These are phyloP conservation scores for Epichloe brachyelytri DNA, from an alignment of 2,329 filamentous ascomycete species.

Conservation along the genomic window DNA sequence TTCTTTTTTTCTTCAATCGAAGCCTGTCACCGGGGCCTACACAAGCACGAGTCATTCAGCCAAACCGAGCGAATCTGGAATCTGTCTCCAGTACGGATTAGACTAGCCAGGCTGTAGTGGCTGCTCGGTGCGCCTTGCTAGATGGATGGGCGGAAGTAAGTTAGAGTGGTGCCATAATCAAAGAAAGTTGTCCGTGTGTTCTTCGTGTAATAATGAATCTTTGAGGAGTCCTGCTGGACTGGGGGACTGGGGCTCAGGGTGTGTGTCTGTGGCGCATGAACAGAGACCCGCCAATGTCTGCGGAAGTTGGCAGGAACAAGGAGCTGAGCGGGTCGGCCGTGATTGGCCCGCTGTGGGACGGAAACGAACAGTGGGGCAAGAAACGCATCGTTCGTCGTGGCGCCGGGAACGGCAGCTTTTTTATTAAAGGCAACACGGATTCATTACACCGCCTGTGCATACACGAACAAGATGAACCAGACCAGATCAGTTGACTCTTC, in stretches of 20 bases:
- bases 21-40: not conserved
- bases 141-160: not conserved
- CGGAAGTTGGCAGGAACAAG: not conserved
- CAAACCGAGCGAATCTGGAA: not conserved
- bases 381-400: not conserved
- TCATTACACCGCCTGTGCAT: no score
- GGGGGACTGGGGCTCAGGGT: not conserved
- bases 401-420: no score
- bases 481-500: no score
- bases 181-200: not conserved
- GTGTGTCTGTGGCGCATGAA: not conserved
- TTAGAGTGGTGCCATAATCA: no score
- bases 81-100: not conserved
- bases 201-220: not conserved
- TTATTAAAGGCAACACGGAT: not conserved
- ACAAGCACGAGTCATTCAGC: not conserved
- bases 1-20: not conserved
- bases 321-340: not conserved
- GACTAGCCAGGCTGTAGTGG: not conserved
- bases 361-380: not conserved
- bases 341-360: not conserved
- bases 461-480: no score
- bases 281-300: not conserved
- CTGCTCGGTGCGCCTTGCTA: not conserved
- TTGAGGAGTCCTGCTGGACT: not conserved